Evolutionary conservation across 2,329 filamentous ascomycete genomes (phyloP).

Genomic region (Pestalotiopsis sp.): DNA sequence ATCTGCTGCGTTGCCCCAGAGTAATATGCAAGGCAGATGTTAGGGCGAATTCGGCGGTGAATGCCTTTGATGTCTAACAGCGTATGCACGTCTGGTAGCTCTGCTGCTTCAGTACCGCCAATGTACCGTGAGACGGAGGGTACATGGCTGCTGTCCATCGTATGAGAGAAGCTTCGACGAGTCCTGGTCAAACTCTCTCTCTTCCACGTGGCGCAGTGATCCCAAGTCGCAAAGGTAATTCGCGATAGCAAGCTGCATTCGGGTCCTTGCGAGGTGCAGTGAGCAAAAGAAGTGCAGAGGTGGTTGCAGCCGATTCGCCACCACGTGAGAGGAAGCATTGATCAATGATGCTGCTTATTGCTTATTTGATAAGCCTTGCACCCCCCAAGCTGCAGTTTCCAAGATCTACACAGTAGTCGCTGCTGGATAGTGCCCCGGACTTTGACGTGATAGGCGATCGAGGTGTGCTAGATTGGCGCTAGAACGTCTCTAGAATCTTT

Average conservation of each 20-base stretch:
- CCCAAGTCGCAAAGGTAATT: not conserved
- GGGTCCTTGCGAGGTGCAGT: not conserved
- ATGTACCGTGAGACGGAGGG: not conserved
- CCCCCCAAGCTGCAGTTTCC: not conserved
- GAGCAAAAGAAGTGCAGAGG: not conserved
- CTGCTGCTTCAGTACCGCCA: not conserved
- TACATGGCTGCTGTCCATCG: not conserved
- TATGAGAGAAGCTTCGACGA: not conserved
- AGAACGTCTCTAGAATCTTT: conserved; percentile 5
- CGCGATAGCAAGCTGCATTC: not conserved
- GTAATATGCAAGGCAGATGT: no score
- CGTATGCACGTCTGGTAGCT: not conserved
- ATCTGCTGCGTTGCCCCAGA: not conserved
- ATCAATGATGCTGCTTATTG: not conserved
- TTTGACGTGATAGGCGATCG: not conserved
- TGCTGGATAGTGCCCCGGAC: conserved; percentile 1
- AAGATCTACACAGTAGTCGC: not conserved
- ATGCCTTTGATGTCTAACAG: no score
- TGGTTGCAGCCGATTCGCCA: not conserved
- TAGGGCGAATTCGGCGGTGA: no score
- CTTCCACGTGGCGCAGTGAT: conserved; percentile 8
- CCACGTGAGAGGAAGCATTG: not conserved
- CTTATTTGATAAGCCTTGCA: not conserved
- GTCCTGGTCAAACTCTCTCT: not conserved
- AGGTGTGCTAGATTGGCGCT: not conserved